Percentiles rank a stretch among this genome's conserved stretches.
These are phyloP conservation scores for Microdochium nivale DNA, from an alignment of 2,329 filamentous ascomycete species.

Conservation along the genomic window DNA sequence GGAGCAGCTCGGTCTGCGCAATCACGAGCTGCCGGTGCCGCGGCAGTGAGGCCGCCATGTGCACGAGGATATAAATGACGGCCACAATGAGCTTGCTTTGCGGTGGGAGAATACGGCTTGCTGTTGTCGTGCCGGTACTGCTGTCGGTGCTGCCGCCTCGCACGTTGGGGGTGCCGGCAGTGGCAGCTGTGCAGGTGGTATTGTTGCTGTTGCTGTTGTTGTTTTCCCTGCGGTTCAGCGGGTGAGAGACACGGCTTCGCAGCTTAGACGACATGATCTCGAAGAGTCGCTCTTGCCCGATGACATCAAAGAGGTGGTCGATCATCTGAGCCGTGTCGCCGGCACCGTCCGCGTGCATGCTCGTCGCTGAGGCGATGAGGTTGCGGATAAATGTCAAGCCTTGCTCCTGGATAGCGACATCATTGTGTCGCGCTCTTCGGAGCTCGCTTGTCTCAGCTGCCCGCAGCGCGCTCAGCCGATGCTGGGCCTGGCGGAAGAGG, in stretches of 20 bases:
- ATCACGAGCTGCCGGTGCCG: conserved; percentile 72
- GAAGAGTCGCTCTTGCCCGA: conserved; percentile 73
- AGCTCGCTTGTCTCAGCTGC: conserved; percentile 61
- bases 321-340: conserved; percentile 63
- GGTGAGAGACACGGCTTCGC: conserved; percentile 48
- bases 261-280: conserved; percentile 75
- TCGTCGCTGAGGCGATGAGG: conserved; percentile 58
- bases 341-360: conserved; percentile 40
- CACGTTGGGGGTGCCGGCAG: conserved; percentile 7
- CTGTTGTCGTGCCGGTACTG: conserved; percentile 14
- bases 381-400: conserved; percentile 86
- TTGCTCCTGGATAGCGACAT: conserved; percentile 83
- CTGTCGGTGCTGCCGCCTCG: conserved; percentile 14
- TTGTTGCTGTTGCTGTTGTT: too few species aligned
- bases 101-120: conserved; percentile 44
- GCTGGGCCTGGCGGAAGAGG: conserved; percentile 38
- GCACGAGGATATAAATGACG: conserved; percentile 75
- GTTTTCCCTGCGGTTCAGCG: conserved; percentile 34
- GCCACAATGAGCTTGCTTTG: conserved; percentile 65
- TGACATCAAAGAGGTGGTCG: conserved; percentile 67
- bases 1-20: conserved; percentile 67
- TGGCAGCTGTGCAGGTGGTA: too few species aligned
- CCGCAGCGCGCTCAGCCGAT: conserved; percentile 41
- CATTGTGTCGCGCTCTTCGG: conserved; percentile 64
- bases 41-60: conserved; percentile 76